phyloP scores from a whole-genome alignment of 768 basidiomycete genomes.

The Trametes gibbosa region DNA sequence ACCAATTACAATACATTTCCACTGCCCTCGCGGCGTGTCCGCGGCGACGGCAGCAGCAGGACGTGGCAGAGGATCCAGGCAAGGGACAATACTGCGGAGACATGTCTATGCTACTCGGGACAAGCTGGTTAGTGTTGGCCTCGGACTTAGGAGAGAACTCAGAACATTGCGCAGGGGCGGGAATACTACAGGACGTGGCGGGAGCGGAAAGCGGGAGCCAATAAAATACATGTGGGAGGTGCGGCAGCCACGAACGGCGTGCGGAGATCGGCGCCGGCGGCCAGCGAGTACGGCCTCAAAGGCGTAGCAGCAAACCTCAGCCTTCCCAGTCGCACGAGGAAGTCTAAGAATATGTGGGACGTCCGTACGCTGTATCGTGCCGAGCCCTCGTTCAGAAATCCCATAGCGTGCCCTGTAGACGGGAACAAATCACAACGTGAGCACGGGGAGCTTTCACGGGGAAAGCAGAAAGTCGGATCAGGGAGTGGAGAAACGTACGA shows the following conservation, averaged over 20 bases:
- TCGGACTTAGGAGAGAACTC: too few species aligned
- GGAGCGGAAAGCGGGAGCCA: not conserved
- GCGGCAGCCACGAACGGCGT: not conserved
- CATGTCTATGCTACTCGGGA: constrained; percentile 11
- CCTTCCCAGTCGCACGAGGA: constrained; percentile 2
- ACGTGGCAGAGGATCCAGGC: not conserved
- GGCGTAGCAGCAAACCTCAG: not conserved
- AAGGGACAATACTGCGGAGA: not conserved
- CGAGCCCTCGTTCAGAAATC: constrained; percentile 31
- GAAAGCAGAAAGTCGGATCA: too few species aligned
- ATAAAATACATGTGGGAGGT: constrained; percentile 13
- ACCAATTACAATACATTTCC: constrained; percentile 3
- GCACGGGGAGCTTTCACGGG: not conserved
- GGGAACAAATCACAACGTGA: constrained; percentile 2
- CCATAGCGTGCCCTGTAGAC: constrained; percentile 35
- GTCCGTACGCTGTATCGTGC: not conserved
- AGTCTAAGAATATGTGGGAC: constrained; percentile 12
- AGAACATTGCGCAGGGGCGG: not conserved
- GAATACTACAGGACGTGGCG: not conserved
- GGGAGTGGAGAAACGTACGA: constrained; percentile 27
- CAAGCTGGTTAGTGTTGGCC: too few species aligned
- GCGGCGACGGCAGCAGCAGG: not conserved
- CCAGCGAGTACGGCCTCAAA: not conserved
- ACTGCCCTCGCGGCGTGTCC: not conserved
- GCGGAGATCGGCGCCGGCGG: not conserved